Percentiles rank a stretch among this genome's conserved stretches.
Evolutionary conservation across 768 basidiomycete genomes (phyloP).

Genomic region (Cubamyces sp.): DNA sequence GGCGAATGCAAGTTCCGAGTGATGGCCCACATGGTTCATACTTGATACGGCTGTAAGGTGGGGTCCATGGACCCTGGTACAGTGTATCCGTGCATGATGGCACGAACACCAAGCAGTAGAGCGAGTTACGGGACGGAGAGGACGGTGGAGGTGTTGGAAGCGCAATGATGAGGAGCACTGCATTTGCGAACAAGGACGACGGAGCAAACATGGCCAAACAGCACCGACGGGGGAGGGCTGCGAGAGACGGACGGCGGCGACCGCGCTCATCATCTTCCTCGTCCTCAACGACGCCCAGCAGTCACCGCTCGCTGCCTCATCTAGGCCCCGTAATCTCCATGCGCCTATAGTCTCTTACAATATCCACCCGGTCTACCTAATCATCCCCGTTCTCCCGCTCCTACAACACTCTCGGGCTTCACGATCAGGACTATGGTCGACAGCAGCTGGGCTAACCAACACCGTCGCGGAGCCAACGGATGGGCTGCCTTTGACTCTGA

Average conservation of each 20-base stretch:
- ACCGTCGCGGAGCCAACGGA: constrained; percentile 13
- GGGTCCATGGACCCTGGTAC: background rate
- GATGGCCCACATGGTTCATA: too few relatives aligned
- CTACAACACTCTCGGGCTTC: background rate
- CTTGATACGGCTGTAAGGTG: background rate
- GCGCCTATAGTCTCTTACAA: constrained; percentile 18
- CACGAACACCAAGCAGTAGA: background rate
- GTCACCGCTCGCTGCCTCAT: constrained; percentile 9
- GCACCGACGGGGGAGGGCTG: background rate
- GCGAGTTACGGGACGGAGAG: background rate
- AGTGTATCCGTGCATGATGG: background rate
- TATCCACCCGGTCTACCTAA: constrained; percentile 11
- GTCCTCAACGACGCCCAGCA: constrained; percentile 10
- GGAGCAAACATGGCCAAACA: constrained; percentile 15
- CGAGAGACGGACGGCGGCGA: constrained; percentile 4
- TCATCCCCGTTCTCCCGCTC: background rate
- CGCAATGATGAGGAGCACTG: background rate
- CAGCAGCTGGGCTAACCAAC: constrained; percentile 20
- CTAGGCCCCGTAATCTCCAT: constrained; percentile 24
- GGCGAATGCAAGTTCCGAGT: too few relatives aligned
- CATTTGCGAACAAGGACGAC: constrained; percentile 3
- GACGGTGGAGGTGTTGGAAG: background rate
- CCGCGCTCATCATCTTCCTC: background rate
- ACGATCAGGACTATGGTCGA: constrained; percentile 24
- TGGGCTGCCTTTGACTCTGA: constrained; percentile 19